These are phyloP conservation scores for Globisporangium heterothallicum DNA, from an alignment of 352 stramenopile genomes.

Conservation along the genomic window DNA sequence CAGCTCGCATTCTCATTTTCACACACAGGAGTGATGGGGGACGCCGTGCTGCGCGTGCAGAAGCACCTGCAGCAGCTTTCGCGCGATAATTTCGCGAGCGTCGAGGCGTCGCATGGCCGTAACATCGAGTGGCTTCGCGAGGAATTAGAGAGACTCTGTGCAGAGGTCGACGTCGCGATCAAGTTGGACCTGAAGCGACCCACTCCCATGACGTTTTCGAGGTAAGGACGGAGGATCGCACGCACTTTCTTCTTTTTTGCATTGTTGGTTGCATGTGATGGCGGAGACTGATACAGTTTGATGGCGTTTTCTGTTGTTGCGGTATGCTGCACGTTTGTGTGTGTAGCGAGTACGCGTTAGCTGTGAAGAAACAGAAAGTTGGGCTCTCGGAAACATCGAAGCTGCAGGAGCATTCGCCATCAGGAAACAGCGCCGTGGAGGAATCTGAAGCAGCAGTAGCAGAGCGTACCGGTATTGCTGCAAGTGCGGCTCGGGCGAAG, in stretches of 20 bases:
- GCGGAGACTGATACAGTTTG: not conserved
- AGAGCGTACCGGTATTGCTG: not conserved
- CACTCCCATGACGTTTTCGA: conserved; percentile 10
- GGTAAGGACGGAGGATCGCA: conserved; percentile 12
- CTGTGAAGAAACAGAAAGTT: conserved; percentile 6
- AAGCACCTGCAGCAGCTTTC: conserved; percentile 45
- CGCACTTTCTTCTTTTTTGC: too few species aligned
- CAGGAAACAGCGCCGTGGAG: conserved; percentile 1
- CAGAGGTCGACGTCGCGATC: conserved; percentile 43
- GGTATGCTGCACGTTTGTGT: not conserved
- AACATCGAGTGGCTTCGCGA: conserved; percentile 47
- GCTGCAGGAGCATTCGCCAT: not conserved
- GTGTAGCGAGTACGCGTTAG: conserved; percentile 13
- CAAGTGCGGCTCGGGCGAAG: not conserved
- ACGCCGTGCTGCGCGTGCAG: conserved; percentile 61
- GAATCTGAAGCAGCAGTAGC: conserved; percentile 1
- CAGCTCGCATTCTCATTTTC: too few species aligned
- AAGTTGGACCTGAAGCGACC: conserved; percentile 30
- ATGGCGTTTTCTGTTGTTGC: not conserved
- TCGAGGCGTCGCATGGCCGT: conserved; percentile 38
- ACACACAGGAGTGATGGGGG: conserved; percentile 33
- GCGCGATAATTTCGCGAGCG: conserved; percentile 39
- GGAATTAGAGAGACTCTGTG: conserved; percentile 43
- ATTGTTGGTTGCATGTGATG: not conserved
- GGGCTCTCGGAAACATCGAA: too few species aligned